These are phyloP conservation scores for Starmerella bacillaris DNA, from an alignment of 805 yeast species.

Conservation along the genomic window DNA sequence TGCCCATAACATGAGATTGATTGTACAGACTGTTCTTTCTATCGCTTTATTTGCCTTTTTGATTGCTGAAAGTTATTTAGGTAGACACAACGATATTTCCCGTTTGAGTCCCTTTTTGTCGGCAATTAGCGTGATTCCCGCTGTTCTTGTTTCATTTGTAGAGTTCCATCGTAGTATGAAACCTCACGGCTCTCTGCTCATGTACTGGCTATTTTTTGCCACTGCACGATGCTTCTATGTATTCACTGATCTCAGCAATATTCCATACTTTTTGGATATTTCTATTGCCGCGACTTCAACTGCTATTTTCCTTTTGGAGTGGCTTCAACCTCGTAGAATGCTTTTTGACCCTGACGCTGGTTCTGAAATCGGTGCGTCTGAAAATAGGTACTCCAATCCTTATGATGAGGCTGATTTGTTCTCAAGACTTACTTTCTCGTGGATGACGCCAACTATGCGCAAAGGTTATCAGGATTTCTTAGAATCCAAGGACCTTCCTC, in stretches of 20 bases:
- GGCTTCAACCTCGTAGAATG: slow-evolving; percentile 29
- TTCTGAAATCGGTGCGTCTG: slow-evolving; percentile 18
- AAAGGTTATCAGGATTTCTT: slow-evolving; percentile 49
- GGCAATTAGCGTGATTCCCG: slow-evolving; percentile 32
- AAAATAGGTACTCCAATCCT: slow-evolving; percentile 25
- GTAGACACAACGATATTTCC: slow-evolving; percentile 20
- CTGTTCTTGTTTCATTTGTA: slow-evolving; percentile 41
- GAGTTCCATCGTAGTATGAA: slow-evolving; percentile 52
- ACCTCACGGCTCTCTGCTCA: slow-evolving; percentile 48
- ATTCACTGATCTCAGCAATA: not conserved
- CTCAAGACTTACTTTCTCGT: slow-evolving; percentile 59
- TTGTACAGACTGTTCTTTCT: slow-evolving; percentile 14
- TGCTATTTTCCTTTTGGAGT: slow-evolving; percentile 7
- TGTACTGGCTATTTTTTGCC: slow-evolving; percentile 53
- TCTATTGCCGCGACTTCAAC: not conserved
- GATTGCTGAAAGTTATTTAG: slow-evolving; percentile 7
- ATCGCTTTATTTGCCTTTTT: slow-evolving; percentile 12
- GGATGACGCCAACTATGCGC: slow-evolving; percentile 79
- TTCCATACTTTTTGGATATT: not conserved
- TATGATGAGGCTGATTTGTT: slow-evolving; percentile 49
- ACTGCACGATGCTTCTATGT: slow-evolving; percentile 31
- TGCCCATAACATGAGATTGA: slow-evolving; percentile 16
- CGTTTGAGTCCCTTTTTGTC: slow-evolving; percentile 26
- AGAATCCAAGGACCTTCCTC: slow-evolving; percentile 48
- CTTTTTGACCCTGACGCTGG: slow-evolving; percentile 14